Conservation (phyloP, 768 basidiomycete species). For the Russula foetens region DNA sequence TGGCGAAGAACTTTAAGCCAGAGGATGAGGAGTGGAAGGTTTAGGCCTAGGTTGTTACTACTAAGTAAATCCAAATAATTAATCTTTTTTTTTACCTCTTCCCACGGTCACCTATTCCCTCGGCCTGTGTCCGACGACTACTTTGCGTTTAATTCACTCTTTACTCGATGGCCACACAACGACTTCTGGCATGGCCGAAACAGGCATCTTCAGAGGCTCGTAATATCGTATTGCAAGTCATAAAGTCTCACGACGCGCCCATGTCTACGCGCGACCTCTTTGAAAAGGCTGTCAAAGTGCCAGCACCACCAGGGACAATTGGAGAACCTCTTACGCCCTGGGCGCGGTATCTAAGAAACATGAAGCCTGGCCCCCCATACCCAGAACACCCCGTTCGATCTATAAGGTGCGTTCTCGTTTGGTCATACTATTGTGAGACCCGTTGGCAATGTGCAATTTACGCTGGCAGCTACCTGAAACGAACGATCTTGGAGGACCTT, state of each 20-base stretch:
- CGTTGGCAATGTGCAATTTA: too few species aligned
- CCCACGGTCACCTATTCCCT: too few species aligned
- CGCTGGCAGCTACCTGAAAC: constrained; percentile 48
- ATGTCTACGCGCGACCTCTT: constrained; percentile 26
- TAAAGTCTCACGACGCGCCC: constrained; percentile 19
- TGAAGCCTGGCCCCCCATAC: constrained; percentile 35
- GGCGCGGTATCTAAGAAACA: constrained; percentile 18
- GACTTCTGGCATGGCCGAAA: not conserved
- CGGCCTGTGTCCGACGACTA: too few species aligned
- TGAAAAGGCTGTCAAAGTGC: constrained; percentile 22
- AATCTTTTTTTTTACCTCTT: too few species aligned
- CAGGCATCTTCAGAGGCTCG: constrained; percentile 20
- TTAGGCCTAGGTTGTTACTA: too few species aligned
- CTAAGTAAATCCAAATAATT: too few species aligned
- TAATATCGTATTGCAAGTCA: constrained; percentile 21
- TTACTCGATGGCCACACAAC: constrained; percentile 1
- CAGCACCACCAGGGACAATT: not conserved
- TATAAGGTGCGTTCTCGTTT: constrained; percentile 38
- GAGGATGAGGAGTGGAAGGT: constrained; percentile 61
- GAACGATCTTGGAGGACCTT: constrained; percentile 40
- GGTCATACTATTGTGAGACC: too few species aligned
- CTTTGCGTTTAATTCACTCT: not conserved
- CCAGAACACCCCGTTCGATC: constrained; percentile 47
- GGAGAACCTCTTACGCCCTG: not conserved
- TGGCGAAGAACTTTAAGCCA: constrained; percentile 83